phyloP scores from a whole-genome alignment of 495 filamentous ascomycete species.

The Hypoxylon trugodes region DNA sequence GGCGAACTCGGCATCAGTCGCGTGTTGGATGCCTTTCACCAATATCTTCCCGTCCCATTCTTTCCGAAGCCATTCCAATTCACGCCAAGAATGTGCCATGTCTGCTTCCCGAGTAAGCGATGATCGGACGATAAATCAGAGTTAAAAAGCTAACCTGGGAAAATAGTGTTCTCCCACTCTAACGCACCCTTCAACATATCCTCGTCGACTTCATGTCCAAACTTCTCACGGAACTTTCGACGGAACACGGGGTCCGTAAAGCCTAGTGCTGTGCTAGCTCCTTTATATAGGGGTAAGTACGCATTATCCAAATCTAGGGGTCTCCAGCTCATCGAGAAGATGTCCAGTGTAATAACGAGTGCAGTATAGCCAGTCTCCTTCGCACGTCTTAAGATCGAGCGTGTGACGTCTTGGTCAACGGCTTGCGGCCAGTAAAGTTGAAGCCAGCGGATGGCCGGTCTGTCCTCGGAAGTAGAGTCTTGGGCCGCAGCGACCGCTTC shows the following conservation, averaged over 20 bases:
- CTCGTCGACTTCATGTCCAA: conserved; percentile 43
- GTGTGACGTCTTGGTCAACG: conserved; percentile 64
- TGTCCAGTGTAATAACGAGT: conserved; percentile 69
- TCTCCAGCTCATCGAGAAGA: conserved; percentile 66
- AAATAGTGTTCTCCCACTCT: conserved; percentile 36
- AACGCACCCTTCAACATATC: conserved; percentile 37
- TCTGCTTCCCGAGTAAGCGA: conserved; percentile 62
- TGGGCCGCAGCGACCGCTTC: conserved; percentile 54
- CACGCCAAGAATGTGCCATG: conserved; percentile 64
- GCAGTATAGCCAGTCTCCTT: conserved; percentile 62
- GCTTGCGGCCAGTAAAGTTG: conserved; percentile 73
- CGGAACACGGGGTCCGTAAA: conserved; percentile 72
- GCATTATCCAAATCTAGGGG: conserved; percentile 71
- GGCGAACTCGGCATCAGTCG: conserved; percentile 47
- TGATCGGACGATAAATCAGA: too few relatives aligned
- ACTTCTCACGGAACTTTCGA: conserved; percentile 40
- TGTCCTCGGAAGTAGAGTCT: conserved; percentile 50
- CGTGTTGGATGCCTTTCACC: conserved; percentile 54
- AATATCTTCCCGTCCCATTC: conserved; percentile 70
- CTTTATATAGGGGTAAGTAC: conserved; percentile 63
- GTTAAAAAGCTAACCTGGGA: conserved; percentile 36
- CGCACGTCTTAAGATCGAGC: conserved; percentile 67
- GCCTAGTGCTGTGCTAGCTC: conserved; percentile 54
- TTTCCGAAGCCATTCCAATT: conserved; percentile 61
- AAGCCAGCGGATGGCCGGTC: conserved; percentile 56